Conservation (phyloP, 2,329 filamentous ascomycete species). For the Alternaria panax region DNA sequence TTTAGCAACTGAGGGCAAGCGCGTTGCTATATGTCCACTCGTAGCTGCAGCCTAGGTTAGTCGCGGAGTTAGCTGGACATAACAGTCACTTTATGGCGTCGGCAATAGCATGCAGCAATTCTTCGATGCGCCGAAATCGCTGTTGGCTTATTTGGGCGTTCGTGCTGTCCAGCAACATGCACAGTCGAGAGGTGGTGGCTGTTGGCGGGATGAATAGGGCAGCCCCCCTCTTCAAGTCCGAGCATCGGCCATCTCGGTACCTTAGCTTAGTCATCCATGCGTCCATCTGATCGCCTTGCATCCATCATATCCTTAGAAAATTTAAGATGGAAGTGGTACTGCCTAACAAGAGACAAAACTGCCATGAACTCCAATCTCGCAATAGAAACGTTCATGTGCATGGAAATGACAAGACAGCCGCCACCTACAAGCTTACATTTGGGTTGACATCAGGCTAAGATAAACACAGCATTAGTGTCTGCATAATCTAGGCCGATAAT, state of each 20-base stretch:
- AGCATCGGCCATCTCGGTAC: slow-evolving; percentile 17
- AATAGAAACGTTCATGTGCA: not conserved
- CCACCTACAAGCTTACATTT: not conserved
- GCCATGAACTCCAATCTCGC: not conserved
- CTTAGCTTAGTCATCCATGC: slow-evolving; percentile 7
- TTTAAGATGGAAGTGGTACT: rapidly evolving
- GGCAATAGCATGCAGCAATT: not conserved
- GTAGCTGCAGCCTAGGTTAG: slow-evolving; percentile 2
- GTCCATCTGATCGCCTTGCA: not conserved
- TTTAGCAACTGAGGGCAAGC: not conserved
- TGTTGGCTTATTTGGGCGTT: not conserved
- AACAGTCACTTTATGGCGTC: not conserved
- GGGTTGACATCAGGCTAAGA: not conserved
- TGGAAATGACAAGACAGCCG: not conserved
- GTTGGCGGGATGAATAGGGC: not conserved
- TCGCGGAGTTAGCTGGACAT: slow-evolving; percentile 10
- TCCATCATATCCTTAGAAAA: rapidly evolving
- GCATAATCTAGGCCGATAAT: not conserved
- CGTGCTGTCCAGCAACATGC: not conserved
- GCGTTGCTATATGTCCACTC: not conserved
- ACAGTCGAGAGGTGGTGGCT: not conserved
- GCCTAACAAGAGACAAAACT: not conserved
- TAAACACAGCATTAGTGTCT: not conserved
- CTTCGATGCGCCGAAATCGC: slow-evolving; percentile 2
- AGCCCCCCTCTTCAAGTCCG: slow-evolving; percentile 2